Base-by-base conservation (phyloP, 2,329 filamentous ascomycete genomes). In the Alternaria sp. region DNA sequence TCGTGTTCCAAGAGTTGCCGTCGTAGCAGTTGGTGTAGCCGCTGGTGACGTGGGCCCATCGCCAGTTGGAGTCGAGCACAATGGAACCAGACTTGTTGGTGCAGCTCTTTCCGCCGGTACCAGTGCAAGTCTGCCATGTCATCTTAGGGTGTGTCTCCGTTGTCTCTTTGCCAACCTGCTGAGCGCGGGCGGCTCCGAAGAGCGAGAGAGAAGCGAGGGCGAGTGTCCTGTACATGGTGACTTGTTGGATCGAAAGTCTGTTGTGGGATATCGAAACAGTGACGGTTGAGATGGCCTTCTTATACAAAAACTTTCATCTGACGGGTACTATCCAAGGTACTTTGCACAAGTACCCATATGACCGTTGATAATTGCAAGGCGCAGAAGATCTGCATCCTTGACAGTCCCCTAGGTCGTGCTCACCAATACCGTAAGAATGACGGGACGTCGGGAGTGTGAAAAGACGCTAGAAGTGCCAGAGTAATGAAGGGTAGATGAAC, bases 21-120 rank as follows among this genome's bases (percentile, higher is more conserved):
- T 73, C 79, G 74, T 82, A 84, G 78, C 82, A 84, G 76, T 84
- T 84, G 66, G 80, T 82, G 65, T 79, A 82, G 43, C 80, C 81
- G 54, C 66, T 71, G 52, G 71, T 78, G 38, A 77, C 74, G 74
- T 85, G 83, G 22, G 81, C 61, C 83, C 83, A 85, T 63, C 83
- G 80, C 83, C 83, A 85, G 76, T 85, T 84, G 60, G 81, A 72
- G 66, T 83, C 81, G 34, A 83, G 71, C n/a, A 78, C 76, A 61
- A 83, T 65, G 20, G 75, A 72, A 36, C 73, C 77, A 28, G 66
- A 53, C 66, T 80, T 76, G 40, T 68, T 71, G 9, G 76, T 77
- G 64, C 81, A 82, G 71, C 74, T 77, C 54, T 49, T 76, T 56
- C 76, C 75, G 16, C 79, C 79, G 16, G 70, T 78, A 20, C 75